Percentiles rank a stretch among this genome's conserved stretches.
phyloP scores from a whole-genome alignment of 768 basidiomycete genomes.

The Lentinula sp. region DNA sequence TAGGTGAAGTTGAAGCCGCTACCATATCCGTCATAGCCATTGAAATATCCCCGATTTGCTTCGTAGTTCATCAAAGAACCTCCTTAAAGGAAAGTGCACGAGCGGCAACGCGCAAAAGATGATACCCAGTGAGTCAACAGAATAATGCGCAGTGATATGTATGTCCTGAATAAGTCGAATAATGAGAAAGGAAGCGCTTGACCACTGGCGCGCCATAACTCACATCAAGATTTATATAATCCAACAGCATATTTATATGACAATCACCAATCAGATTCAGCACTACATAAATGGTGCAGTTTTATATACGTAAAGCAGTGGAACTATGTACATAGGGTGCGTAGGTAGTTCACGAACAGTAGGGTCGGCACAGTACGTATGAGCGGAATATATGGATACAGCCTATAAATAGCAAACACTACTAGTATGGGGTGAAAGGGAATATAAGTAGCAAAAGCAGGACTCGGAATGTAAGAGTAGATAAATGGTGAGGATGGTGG shows the following conservation, averaged over 20 bases:
- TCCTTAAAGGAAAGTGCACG: no score
- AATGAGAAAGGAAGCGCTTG: no score
- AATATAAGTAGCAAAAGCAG: background rate
- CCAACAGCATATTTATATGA: no score
- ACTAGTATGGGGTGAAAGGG: no score
- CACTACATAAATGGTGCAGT: background rate
- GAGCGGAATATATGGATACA: constrained; percentile 3
- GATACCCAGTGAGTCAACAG: no score
- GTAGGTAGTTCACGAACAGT: background rate
- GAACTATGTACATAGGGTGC: background rate
- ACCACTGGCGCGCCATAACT: no score
- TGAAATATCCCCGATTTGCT: background rate
- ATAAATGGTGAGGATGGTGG: no score
- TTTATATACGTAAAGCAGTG: background rate
- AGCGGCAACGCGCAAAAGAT: no score
- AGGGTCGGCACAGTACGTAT: background rate
- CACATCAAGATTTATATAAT: no score
- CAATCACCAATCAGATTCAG: background rate
- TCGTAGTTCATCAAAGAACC: background rate
- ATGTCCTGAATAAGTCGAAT: no score
- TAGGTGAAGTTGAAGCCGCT: background rate
- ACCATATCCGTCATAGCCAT: background rate
- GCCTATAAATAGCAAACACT: background rate
- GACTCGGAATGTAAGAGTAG: background rate
- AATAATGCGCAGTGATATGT: no score